Conservation (phyloP, 768 basidiomycete species). For the Podaxis sp. region DNA sequence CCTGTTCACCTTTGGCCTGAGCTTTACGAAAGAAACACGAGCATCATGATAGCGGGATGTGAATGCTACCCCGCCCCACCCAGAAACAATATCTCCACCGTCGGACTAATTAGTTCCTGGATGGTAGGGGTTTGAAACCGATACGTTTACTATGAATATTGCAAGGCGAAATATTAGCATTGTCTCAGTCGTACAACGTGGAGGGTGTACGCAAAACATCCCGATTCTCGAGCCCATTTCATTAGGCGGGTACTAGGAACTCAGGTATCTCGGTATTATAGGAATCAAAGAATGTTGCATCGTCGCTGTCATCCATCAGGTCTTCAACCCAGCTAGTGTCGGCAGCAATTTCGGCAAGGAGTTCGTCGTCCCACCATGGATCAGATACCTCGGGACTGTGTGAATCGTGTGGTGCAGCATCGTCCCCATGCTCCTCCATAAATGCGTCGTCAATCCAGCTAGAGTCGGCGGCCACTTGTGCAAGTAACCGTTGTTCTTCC, state of each 20-base stretch:
- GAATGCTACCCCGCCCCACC: no score
- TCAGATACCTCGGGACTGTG: neutral
- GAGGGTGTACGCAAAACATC: no score
- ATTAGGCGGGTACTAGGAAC: neutral
- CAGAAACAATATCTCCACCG: no score
- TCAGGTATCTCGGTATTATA: neutral
- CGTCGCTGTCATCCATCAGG: neutral
- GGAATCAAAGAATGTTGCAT: neutral
- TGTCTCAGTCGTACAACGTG: no score
- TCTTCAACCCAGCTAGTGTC: constrained; percentile 3
- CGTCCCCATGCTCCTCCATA: neutral
- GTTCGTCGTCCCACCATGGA: neutral
- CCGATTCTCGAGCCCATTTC: neutral
- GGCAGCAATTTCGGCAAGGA: neutral
- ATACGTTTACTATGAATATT: no score
- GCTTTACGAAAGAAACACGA: no score
- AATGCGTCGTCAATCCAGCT: neutral
- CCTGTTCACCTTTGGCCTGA: no score
- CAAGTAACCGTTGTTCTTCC: neutral
- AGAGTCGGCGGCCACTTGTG: neutral
- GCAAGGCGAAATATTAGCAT: no score
- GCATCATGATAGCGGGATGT: no score
- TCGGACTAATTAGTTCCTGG: no score
- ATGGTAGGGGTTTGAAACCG: no score
- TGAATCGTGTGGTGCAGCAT: neutral